phyloP scores from a whole-genome alignment of 768 basidiomycete genomes.

The Mycena rosella region DNA sequence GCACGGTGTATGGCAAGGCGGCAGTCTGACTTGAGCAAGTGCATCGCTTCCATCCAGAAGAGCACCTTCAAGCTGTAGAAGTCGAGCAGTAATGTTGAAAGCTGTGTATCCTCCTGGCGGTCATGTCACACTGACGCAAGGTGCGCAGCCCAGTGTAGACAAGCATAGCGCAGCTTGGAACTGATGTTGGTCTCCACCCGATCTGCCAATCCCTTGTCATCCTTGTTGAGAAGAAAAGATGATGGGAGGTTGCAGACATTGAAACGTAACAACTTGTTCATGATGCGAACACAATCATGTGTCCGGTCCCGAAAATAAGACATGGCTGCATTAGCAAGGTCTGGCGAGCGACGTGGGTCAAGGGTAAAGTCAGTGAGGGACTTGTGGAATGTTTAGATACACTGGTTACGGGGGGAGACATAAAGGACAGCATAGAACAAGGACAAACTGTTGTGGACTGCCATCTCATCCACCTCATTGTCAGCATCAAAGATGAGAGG shows the following conservation, averaged over 20 bases:
- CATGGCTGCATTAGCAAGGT: background rate
- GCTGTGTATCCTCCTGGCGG: background rate
- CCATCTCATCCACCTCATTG: slow-evolving; percentile 7
- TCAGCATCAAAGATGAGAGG: background rate
- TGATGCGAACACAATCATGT: slow-evolving; percentile 5
- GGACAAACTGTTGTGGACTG: background rate
- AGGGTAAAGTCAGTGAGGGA: slow-evolving; percentile 20
- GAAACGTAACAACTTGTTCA: slow-evolving; percentile 17
- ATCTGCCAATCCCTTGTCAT: background rate
- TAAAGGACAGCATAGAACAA: slow-evolving; percentile 18
- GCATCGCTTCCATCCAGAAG: slow-evolving; percentile 27
- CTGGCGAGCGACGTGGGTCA: background rate
- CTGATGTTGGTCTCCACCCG: background rate
- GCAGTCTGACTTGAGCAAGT: too few relatives aligned
- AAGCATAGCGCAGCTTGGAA: slow-evolving; percentile 19
- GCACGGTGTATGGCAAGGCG: too few relatives aligned
- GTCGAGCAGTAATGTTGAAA: slow-evolving; percentile 3
- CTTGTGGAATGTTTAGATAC: slow-evolving; percentile 25
- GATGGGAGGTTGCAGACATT: slow-evolving; percentile 17
- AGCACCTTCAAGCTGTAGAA: slow-evolving; percentile 15
- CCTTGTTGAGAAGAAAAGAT: slow-evolving; percentile 9
- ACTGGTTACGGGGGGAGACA: slow-evolving; percentile 6
- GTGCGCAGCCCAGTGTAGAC: slow-evolving; percentile 15
- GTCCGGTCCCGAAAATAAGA: slow-evolving; percentile 16
- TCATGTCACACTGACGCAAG: slow-evolving; percentile 5